Base-by-base conservation (phyloP, 768 basidiomycete species). In the Russula virescens region DNA sequence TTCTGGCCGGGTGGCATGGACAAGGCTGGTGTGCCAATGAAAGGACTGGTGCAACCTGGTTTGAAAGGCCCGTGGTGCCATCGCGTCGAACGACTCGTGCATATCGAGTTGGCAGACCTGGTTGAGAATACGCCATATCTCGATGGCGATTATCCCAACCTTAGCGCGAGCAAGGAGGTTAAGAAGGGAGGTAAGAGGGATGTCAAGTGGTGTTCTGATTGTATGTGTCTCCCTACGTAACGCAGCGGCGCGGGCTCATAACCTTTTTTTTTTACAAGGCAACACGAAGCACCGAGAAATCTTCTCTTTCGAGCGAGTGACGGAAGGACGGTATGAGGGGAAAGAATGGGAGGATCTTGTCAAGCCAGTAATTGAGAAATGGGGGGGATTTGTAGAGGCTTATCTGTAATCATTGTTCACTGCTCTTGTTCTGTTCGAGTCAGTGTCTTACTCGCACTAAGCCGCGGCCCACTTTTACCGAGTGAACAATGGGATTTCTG, bases 261-360 rank as follows among this genome's bases (percentile, higher is more conserved):
- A n/a, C n/a, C n/a, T n/a, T n/a, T n/a, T n/a, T n/a, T 16, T 42
- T 40, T n/a, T 18, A 58, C 8, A 52, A 85, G 84, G 84, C 66
- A 84, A 84, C 18, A 74, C 68, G 10, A 68, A 80, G 28, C 91
- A 94, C 71, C 84, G 82, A 68, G 91, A 94, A 69, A 90, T 94
- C 19, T 94, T 94, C 70, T 75, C 86, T 43, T 90, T 94, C 68
- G 73, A 74, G 47, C 80, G 84, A 48, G 79, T 83, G 55, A 74
- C 71, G 43, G 72, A 69, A 10, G 88, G 88, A 0, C 71, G 61
- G 35, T 81, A 84, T 68, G 78, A 81, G 62, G 85, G 83, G 8
- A 82, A 77, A 64, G 91, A 92, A 72, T 92, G 87, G 86, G 86
- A 90, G 57, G 63, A 73, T 14, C 78, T 92, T 34, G 87, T 93